Evolutionary conservation across 208 protist species (phyloP).

Genomic region (Dictyostelium gargantuum): DNA sequence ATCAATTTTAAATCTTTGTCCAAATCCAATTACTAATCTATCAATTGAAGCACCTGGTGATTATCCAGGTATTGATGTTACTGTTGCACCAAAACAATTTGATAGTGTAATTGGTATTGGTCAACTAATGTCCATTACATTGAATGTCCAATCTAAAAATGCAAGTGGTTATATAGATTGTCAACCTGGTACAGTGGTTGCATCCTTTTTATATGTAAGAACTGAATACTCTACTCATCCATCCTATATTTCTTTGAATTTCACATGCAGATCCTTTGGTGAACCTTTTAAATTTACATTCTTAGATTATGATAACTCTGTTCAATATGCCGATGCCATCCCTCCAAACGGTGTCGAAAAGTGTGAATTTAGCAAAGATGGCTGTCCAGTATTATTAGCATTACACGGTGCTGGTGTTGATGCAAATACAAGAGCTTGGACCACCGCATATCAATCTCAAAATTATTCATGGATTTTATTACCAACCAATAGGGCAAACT

Average conservation of each 20-base stretch:
- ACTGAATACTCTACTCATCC: too few relatives aligned
- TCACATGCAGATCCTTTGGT: conserved; percentile 23
- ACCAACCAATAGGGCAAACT: conserved; percentile 10
- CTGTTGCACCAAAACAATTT: not conserved
- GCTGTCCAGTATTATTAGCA: conserved; percentile 5
- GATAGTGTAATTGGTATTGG: not conserved
- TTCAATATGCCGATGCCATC: conserved; percentile 28
- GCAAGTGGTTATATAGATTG: not conserved
- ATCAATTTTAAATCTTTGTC: not conserved
- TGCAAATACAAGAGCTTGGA: conserved; percentile 3
- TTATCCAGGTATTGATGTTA: too few relatives aligned
- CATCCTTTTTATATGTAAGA: not conserved
- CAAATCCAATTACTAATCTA: not conserved
- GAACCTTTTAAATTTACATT: conserved; percentile 35
- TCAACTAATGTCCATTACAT: conserved; percentile 10
- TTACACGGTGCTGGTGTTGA: conserved; percentile 48
- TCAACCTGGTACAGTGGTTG: not conserved
- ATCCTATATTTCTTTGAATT: not conserved
- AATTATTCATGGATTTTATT: conserved; percentile 56
- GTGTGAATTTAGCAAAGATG: not conserved
- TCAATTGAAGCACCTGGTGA: not conserved
- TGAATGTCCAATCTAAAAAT: not conserved
- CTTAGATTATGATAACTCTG: conserved; percentile 12
- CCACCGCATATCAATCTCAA: not conserved
- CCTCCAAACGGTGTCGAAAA: not conserved